Evolutionary conservation across 306 rosid genomes (phyloP).

Genomic region (Styphnolobium japonicum): DNA sequence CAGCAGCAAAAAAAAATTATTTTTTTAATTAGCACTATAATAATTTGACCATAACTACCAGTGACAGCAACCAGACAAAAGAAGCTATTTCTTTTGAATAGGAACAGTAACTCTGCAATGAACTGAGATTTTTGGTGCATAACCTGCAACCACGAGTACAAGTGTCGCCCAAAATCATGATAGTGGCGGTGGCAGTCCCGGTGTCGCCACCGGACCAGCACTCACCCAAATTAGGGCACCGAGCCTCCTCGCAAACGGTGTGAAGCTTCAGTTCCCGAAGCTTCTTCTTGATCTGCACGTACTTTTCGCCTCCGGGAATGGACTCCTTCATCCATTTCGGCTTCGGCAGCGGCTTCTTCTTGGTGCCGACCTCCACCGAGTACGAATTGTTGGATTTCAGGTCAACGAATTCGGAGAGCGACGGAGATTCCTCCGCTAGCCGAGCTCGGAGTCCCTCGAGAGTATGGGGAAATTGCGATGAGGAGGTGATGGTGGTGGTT

Average conservation of each 20-base stretch:
- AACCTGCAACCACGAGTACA: conserved; percentile 99
- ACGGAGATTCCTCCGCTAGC: conserved; percentile 63
- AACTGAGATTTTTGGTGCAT: neutral
- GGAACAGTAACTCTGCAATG: too few relatives aligned
- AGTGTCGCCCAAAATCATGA: conserved; percentile 96
- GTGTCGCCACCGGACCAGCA: conserved; percentile 99
- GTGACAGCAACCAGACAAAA: neutral
- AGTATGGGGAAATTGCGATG: too few relatives aligned
- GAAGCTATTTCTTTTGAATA: neutral
- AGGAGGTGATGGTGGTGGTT: conserved; percentile 2
- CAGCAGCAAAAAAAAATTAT: too few relatives aligned
- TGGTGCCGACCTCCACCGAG: conserved; percentile 96
- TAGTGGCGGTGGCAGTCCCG: conserved; percentile 96
- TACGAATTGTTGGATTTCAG: conserved; percentile 52
- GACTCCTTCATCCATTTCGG: conserved; percentile 99
- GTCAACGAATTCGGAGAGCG: conserved; percentile 51
- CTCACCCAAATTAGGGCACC: conserved; percentile 91
- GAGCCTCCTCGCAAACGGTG: conserved; percentile 96
- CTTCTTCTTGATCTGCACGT: conserved; percentile 96
- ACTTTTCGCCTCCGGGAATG: conserved; percentile 90
- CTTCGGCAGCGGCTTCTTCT: conserved; percentile 93
- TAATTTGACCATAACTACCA: neutral
- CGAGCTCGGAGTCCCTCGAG: conserved; percentile 78
- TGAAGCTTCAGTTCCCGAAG: conserved; percentile 90
- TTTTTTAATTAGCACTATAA: too few relatives aligned